These are phyloP conservation scores for Rhodosorus marinus DNA, from an alignment of 23 red algal species.

Conservation along the genomic window DNA sequence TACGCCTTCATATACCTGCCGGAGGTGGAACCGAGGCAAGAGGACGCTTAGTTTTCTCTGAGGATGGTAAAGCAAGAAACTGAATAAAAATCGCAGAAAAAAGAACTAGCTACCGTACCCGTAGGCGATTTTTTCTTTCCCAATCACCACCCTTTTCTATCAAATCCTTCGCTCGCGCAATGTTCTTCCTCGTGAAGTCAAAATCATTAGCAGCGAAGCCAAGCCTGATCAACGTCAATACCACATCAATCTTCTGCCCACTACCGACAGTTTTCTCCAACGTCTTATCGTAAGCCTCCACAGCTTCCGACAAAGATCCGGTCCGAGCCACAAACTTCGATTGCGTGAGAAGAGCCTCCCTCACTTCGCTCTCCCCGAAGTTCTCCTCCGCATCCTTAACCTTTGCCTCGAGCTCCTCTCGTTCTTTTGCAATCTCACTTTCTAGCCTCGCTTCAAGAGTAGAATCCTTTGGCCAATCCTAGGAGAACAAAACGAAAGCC, in stretches of 20 bases:
- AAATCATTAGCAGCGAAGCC: constrained; percentile 49
- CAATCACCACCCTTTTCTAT: constrained; percentile 87
- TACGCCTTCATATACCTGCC: constrained; percentile 84
- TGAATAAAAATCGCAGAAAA: no score
- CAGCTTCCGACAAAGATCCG: constrained; percentile 33
- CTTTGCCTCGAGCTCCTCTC: constrained; percentile 32
- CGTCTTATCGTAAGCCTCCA: constrained; percentile 56
- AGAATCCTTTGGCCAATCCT: constrained; percentile 52
- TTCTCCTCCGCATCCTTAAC: constrained; percentile 58
- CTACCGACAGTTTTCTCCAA: constrained; percentile 56
- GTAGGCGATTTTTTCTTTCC: constrained; percentile 95
- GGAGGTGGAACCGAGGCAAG: no score
- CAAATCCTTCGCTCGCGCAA: constrained; percentile 46
- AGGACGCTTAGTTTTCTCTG: no score
- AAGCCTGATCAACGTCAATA: constrained; percentile 53
- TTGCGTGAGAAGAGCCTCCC: constrained; percentile 53
- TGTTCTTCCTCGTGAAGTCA: constrained; percentile 15
- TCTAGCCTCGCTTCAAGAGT: constrained; percentile 10
- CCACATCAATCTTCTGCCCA: constrained; percentile 85
- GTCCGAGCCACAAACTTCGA: constrained; percentile 56
- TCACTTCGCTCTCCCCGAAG: constrained; percentile 83
- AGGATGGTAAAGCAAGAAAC: no score
- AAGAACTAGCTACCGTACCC: no score
- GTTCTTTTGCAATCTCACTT: constrained; percentile 17
- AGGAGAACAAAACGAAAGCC: background rate